Evolutionary conservation across 768 basidiomycete genomes (phyloP).

Genomic region (Tylopilus sp.): DNA sequence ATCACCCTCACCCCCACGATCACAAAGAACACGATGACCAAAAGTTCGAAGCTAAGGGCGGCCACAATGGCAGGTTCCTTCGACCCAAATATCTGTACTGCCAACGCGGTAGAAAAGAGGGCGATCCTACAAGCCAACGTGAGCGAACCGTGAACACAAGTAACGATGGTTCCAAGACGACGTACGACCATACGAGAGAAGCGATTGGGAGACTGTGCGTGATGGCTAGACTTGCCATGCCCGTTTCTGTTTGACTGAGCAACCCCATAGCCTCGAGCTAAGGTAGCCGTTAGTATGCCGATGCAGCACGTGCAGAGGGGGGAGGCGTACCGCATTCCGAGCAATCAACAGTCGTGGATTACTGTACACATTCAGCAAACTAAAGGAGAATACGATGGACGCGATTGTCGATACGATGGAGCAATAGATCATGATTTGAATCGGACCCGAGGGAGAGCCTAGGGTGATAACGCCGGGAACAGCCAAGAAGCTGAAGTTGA

Average conservation of each 20-base stretch:
- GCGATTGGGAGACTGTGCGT: slow-evolving; percentile 15
- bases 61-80: not conserved
- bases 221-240: slow-evolving; percentile 10
- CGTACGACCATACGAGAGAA: slow-evolving; percentile 15
- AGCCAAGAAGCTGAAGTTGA: slow-evolving; percentile 16
- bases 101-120: slow-evolving; percentile 8
- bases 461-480: slow-evolving; percentile 9
- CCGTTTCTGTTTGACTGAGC: not conserved
- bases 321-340: slow-evolving; percentile 3
- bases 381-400: slow-evolving; percentile 13
- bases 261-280: no score
- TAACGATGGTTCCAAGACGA: not conserved
- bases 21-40: slow-evolving; percentile 1
- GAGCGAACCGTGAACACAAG: not conserved
- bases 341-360: slow-evolving; percentile 4
- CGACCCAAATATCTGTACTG: slow-evolving; percentile 6
- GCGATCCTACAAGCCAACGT: not conserved
- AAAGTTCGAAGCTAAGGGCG: slow-evolving; percentile 3
- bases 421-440: slow-evolving; percentile 11
- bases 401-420: slow-evolving; percentile 3
- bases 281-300: no score
- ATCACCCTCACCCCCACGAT: slow-evolving; percentile 1
- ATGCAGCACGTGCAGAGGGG: not conserved
- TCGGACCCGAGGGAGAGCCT: not conserved
- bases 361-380: slow-evolving; percentile 12